Evolutionary conservation across 768 basidiomycete species (phyloP).

Genomic region (Tylopilus balloui): DNA sequence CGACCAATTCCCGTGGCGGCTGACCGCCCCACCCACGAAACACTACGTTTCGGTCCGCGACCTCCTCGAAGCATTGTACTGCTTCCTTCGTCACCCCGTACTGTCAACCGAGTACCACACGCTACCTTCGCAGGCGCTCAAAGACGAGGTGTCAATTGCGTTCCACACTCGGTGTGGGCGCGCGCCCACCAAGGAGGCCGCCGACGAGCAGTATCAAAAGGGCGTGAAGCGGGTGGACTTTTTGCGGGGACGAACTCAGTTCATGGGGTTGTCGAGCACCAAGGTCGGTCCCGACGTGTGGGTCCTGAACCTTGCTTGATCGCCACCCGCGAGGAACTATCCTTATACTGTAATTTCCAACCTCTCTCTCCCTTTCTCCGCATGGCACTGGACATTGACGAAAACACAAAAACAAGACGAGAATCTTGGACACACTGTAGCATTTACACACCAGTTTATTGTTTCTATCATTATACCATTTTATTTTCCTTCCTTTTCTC

Average conservation of each 20-base stretch:
- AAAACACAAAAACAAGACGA: slow-evolving; percentile 18
- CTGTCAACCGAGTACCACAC: slow-evolving; percentile 38
- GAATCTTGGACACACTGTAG: slow-evolving; percentile 18
- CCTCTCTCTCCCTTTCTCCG: not conserved
- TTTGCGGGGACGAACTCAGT: slow-evolving; percentile 38
- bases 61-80: slow-evolving; percentile 45
- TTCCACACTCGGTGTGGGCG: slow-evolving; percentile 40
- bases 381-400: slow-evolving; percentile 9
- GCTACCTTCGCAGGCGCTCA: slow-evolving; percentile 31
- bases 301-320: slow-evolving; percentile 28
- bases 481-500: not conserved
- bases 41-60: slow-evolving; percentile 41
- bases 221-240: slow-evolving; percentile 56
- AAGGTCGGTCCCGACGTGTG: slow-evolving; percentile 36
- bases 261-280: slow-evolving; percentile 45
- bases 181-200: slow-evolving; percentile 27
- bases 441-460: slow-evolving; percentile 16
- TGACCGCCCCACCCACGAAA: slow-evolving; percentile 28
- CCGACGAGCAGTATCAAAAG: slow-evolving; percentile 40
- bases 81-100: slow-evolving; percentile 39
- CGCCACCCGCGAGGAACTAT: slow-evolving; percentile 7
- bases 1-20: slow-evolving; percentile 32
- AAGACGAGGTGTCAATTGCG: slow-evolving; percentile 37
- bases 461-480: slow-evolving; percentile 26
- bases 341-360: slow-evolving; percentile 24